These are phyloP conservation scores for Endocalyx cinctus DNA, from an alignment of 2,329 filamentous ascomycete genomes.

Conservation along the genomic window DNA sequence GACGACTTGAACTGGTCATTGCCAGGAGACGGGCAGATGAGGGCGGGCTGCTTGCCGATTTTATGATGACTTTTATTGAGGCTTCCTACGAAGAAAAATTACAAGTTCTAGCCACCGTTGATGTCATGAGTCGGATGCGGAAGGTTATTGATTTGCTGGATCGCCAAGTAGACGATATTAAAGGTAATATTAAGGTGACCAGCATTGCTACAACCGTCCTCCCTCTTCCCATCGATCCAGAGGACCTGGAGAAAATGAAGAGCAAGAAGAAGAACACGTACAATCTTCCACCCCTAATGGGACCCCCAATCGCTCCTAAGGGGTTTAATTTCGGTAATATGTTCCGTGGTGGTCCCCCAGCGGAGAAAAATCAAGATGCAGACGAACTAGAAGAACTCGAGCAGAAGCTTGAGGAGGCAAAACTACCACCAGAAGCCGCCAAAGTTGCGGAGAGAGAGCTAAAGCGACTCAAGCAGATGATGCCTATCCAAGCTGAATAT, in stretches of 20 bases:
- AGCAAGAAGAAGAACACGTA: conserved; percentile 25
- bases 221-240: conserved; percentile 54
- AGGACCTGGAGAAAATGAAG: conserved; percentile 47
- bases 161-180: conserved; percentile 76
- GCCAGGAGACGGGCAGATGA: conserved; percentile 75
- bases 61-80: conserved; percentile 92
- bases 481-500: conserved; percentile 91
- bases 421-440: conserved; percentile 75
- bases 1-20: conserved; percentile 84
- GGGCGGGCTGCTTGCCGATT: conserved; percentile 83
- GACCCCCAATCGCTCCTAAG: conserved; percentile 15
- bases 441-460: conserved; percentile 91
- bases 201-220: conserved; percentile 65
- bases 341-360: conserved; percentile 45
- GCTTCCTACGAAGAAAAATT: conserved; percentile 88
- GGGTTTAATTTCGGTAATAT: conserved; percentile 28
- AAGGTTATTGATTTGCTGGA: conserved; percentile 80
- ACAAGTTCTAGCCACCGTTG: conserved; percentile 74
- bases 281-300: conserved; percentile 9
- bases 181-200: conserved; percentile 82
- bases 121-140: conserved; percentile 72
- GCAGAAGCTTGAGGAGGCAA: conserved; percentile 77
- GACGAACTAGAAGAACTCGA: conserved; percentile 90
- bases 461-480: conserved; percentile 88
- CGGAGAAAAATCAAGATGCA: conserved; percentile 76